These are phyloP conservation scores for Cubamyces sp. DNA, from an alignment of 768 basidiomycete genomes.

Conservation along the genomic window DNA sequence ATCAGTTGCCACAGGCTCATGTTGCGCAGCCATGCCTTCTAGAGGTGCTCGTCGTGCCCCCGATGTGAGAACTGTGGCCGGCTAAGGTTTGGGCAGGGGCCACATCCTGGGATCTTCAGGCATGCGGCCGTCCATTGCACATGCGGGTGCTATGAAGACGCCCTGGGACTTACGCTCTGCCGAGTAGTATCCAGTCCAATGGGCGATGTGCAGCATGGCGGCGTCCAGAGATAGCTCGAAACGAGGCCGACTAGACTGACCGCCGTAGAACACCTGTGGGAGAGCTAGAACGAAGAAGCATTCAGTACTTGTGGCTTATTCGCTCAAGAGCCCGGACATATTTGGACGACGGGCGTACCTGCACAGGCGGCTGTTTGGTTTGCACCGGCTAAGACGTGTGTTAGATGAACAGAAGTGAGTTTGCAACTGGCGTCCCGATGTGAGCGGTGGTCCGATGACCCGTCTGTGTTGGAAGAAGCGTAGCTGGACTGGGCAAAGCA, in stretches of 20 bases:
- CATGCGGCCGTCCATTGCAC: slow-evolving; percentile 8
- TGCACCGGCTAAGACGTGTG: no score
- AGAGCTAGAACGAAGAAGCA: not conserved
- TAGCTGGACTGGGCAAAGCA: no score
- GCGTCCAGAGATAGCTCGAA: not conserved
- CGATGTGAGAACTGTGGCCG: slow-evolving; percentile 18
- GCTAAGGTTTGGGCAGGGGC: slow-evolving; percentile 13
- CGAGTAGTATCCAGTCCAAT: slow-evolving; percentile 6
- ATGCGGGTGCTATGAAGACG: slow-evolving; percentile 1
- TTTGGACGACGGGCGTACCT: slow-evolving; percentile 2
- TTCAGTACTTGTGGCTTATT: not conserved
- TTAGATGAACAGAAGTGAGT: no score
- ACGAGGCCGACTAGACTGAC: slow-evolving; percentile 13
- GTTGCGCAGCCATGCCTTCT: slow-evolving; percentile 15
- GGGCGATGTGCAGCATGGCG: not conserved
- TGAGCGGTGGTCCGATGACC: no score
- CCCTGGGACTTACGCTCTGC: slow-evolving; percentile 16
- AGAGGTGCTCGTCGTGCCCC: slow-evolving; percentile 20
- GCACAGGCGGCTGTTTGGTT: no score
- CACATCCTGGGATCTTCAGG: slow-evolving; percentile 21
- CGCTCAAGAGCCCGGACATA: not conserved
- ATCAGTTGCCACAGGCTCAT: slow-evolving; percentile 18
- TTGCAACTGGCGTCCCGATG: no score
- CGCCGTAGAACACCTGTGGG: slow-evolving; percentile 1
- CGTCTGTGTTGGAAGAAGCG: no score